Evolutionary conservation across 306 rosid species (phyloP).

Genomic region (Rosa rugosa): DNA sequence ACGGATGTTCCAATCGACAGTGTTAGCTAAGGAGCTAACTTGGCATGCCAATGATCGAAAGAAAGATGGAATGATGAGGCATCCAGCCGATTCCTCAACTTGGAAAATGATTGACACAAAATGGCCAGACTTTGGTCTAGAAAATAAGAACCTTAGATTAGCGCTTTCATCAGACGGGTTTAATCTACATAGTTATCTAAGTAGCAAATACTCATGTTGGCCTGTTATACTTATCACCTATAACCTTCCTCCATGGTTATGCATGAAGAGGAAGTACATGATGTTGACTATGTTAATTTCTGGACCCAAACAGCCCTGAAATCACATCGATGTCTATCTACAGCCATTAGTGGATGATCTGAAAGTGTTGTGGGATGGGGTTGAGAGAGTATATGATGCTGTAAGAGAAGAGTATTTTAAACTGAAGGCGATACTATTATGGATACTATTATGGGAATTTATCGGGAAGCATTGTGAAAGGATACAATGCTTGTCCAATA

Average conservation of each 20-base stretch:
- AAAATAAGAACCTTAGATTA: background rate
- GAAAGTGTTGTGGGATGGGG: background rate
- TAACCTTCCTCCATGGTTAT: background rate
- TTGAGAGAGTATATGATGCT: background rate
- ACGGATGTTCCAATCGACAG: background rate
- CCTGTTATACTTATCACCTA: background rate
- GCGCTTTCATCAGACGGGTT: background rate
- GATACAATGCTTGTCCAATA: background rate
- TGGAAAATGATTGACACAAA: background rate
- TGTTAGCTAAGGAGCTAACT: no score
- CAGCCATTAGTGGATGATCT: constrained; percentile 7
- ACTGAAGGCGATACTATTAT: background rate
- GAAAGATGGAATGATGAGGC: background rate
- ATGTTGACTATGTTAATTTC: background rate
- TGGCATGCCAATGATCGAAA: background rate
- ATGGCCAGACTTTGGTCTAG: background rate
- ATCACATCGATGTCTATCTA: background rate
- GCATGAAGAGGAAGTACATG: background rate
- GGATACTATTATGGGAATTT: constrained; percentile 7
- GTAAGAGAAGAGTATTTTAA: background rate
- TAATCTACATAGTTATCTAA: background rate
- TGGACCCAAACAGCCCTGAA: background rate
- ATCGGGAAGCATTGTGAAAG: background rate
- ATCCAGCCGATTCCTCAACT: background rate
- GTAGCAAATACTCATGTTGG: background rate